Evolutionary conservation across 352 stramenopile genomes (phyloP).

Genomic region (Phytopythium helicoides): DNA sequence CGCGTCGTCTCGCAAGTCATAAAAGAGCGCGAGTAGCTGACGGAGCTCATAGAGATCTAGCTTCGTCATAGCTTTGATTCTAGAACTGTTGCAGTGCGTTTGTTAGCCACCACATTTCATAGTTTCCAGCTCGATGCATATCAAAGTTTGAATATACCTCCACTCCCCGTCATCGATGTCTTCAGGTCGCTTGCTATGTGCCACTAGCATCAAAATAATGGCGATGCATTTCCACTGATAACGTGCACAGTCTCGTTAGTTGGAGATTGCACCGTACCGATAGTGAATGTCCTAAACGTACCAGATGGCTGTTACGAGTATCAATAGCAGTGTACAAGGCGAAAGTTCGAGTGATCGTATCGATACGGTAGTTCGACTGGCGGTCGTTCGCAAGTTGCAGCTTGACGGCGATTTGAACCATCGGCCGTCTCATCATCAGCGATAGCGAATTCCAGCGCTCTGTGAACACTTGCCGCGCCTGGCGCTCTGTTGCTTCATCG

Average conservation of each 20-base stretch:
- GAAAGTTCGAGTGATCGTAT: conserved; percentile 57
- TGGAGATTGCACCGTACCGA: too few species aligned
- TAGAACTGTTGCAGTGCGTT: conserved; percentile 13
- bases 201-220: conserved; percentile 63
- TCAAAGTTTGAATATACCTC: conserved; percentile 24
- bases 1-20: conserved; percentile 50
- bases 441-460: conserved; percentile 70
- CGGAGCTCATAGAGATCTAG: conserved; percentile 59
- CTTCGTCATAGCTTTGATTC: conserved; percentile 49
- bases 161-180: conserved; percentile 37
- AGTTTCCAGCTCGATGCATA: neutral
- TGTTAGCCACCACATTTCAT: too few species aligned
- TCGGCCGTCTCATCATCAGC: conserved; percentile 49
- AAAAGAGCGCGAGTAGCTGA: conserved; percentile 70
- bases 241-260: neutral
- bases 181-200: conserved; percentile 40
- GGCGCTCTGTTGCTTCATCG: conserved; percentile 31
- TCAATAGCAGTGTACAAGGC: conserved; percentile 62
- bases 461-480: conserved; percentile 45
- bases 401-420: conserved; percentile 51
- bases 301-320: conserved; percentile 55
- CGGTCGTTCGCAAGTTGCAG: conserved; percentile 51
- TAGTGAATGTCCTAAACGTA: conserved; percentile 10
- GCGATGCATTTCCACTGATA: conserved; percentile 65
- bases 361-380: conserved; percentile 51